phyloP scores from a whole-genome alignment of 2,329 filamentous ascomycete genomes.

The Pochonia chlamydosporia region DNA sequence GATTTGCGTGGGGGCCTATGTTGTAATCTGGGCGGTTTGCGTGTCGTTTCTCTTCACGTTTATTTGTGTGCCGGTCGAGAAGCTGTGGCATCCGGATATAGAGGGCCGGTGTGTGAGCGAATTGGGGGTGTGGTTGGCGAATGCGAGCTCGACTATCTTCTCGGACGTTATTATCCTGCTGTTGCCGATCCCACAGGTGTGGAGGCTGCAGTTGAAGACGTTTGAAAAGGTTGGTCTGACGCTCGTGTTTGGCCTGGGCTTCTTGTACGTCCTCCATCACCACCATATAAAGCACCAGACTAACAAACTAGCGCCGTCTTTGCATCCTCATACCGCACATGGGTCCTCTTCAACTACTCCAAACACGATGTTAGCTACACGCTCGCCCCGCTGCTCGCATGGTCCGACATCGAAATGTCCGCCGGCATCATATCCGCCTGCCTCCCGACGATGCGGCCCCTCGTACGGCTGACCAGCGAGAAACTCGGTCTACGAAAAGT shows the following conservation, averaged over 20 bases:
- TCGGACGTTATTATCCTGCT: slow-evolving; percentile 37
- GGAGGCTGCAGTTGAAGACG: slow-evolving; percentile 34
- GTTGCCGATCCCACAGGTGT: slow-evolving; percentile 37
- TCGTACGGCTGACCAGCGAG: slow-evolving; percentile 30
- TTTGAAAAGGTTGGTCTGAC: slow-evolving; percentile 35
- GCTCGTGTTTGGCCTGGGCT: slow-evolving; percentile 38
- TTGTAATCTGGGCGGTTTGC: slow-evolving; percentile 38
- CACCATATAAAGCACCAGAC: not conserved
- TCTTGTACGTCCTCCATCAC: slow-evolving; percentile 31
- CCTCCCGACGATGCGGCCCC: slow-evolving; percentile 44
- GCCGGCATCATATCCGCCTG: slow-evolving; percentile 48
- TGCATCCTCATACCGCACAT: slow-evolving; percentile 41
- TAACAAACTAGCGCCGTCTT: slow-evolving; percentile 34
- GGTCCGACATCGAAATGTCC: slow-evolving; percentile 33
- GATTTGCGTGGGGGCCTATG: slow-evolving; percentile 32
- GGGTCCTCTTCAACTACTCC: slow-evolving; percentile 38
- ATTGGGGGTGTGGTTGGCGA: slow-evolving; percentile 41
- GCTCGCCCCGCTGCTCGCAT: slow-evolving; percentile 24
- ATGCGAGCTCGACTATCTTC: slow-evolving; percentile 38
- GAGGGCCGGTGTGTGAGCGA: slow-evolving; percentile 42
- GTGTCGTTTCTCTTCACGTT: slow-evolving; percentile 44
- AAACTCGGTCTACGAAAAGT: slow-evolving; percentile 31
- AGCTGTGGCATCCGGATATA: slow-evolving; percentile 37
- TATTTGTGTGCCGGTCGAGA: slow-evolving; percentile 42
- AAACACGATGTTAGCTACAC: slow-evolving; percentile 37